A percentile compares a stretch with the other conserved stretches of the same genome.
Conservation (phyloP, 139 green algal species). For the Pseudopediastrum boryanum region DNA sequence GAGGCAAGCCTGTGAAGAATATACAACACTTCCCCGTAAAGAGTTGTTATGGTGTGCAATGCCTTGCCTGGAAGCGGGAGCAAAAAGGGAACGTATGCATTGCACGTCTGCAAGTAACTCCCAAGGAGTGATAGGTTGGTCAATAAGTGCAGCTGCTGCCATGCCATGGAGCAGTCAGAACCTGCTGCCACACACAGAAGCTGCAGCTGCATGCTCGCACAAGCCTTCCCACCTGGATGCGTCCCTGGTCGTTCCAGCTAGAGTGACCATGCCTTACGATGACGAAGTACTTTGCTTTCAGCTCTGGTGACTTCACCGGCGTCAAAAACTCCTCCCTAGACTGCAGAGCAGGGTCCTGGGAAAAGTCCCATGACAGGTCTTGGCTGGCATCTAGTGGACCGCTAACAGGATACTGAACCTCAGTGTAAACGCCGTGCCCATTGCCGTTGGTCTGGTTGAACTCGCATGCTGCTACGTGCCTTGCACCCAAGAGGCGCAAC, state of each 20-base stretch:
- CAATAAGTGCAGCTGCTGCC: not conserved
- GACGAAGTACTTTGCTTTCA: constrained; percentile 60
- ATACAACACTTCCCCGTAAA: not conserved
- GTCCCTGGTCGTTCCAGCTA: constrained; percentile 69
- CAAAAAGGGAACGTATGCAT: not conserved
- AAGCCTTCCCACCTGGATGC: constrained; percentile 57
- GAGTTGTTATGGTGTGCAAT: not conserved
- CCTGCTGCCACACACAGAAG: not conserved
- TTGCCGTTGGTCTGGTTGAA: too few species aligned
- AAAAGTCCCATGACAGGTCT: too few species aligned
- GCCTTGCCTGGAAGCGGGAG: too few species aligned
- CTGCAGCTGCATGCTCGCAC: not conserved
- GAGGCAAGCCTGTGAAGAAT: not conserved
- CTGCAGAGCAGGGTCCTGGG: too few species aligned
- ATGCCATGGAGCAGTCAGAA: not conserved
- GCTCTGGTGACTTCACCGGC: constrained; percentile 15
- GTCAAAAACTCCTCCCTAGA: constrained; percentile 24
- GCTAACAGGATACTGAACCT: too few species aligned
- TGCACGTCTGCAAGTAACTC: not conserved
- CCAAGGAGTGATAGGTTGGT: not conserved
- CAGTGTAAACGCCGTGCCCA: too few species aligned
- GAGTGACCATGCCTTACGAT: constrained; percentile 71
- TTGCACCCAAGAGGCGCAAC: too few species aligned
- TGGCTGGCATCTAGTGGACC: too few species aligned
- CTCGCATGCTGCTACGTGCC: too few species aligned